Base-by-base conservation (phyloP, 2,329 filamentous ascomycete species). In the Trichothecium roseum region DNA sequence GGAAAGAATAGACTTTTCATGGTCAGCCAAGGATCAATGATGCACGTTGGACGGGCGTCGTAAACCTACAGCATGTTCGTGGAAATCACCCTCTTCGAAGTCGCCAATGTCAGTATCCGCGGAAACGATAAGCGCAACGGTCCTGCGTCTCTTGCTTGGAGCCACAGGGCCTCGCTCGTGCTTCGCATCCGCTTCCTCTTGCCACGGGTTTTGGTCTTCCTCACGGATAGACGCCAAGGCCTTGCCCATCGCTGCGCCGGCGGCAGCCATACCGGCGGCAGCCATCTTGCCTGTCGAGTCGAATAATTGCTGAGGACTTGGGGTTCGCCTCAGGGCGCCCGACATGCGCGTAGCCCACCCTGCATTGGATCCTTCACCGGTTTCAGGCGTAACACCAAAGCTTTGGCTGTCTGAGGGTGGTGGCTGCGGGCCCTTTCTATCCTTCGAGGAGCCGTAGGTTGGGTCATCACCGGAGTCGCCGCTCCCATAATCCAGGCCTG, bases 161-260 rank as follows among this genome's bases (percentile, higher is more conserved):
- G 63, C 45, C 26, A 56, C 30, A 38, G 55, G 38, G 39, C 52
- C 45, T 36, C 63, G 64, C 37, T 69, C 63, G 46, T 64, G 64
- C 51, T 81, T 76, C 33, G 81, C 72, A 47, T 84, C 81, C 16
- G 81, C 84, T 61, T 95, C 88, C 56, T 95, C 87, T 12, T 82
- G 87, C 89, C 89, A 95, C 35, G 85, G 78, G 54, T 85, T 83
- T 52, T 77, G 79, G 52, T 88, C 84, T 52, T 93, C 87, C 54
- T 94, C 84, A 37, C 83, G 74, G 45, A 93, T 91, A 13, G 84
- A 80, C 36, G 81, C 81, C 45, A 95, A 65, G 18, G 86, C 87
- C 42, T 81, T 86, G 29, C 86, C 86, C 41, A 94, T 76, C 32
- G 74, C 84, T 14, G 84, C 83, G 12, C 87, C 84, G 0, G 86